phyloP scores from a whole-genome alignment of 2,329 filamentous ascomycete species.

The Eutypella sp. region DNA sequence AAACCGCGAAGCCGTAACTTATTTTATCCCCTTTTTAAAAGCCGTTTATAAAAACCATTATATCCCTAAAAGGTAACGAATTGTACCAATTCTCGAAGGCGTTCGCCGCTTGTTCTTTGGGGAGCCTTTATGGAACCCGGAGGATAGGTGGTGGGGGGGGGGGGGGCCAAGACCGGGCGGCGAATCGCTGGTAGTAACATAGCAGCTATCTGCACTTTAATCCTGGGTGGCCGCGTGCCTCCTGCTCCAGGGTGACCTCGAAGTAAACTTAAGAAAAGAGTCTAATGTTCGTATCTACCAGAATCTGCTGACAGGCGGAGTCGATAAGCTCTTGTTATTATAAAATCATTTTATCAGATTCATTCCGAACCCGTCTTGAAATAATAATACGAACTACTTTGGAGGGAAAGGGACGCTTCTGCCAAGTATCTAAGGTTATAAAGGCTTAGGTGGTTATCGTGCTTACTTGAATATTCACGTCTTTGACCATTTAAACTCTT shows the following conservation, averaged over 20 bases:
- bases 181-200: neutral
- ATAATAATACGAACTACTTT: too few species aligned
- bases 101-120: neutral
- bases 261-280: too few species aligned
- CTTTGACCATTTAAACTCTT: too few species aligned
- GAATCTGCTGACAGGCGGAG: too few species aligned
- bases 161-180: neutral
- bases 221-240: neutral
- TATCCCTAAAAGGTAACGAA: neutral
- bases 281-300: too few species aligned
- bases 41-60: neutral
- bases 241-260: neutral
- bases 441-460: too few species aligned
- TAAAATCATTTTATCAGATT: too few species aligned
- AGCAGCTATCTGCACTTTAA: neutral
- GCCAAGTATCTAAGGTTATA: too few species aligned
- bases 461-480: too few species aligned
- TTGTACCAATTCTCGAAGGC: neutral
- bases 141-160: neutral
- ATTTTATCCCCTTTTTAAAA: neutral
- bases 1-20: neutral
- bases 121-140: neutral
- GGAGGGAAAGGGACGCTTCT: too few species aligned
- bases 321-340: too few species aligned
- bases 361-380: too few species aligned